Evolutionary conservation across 2,329 filamentous ascomycete genomes (phyloP).

Genomic region (Fusarium burgessii): DNA sequence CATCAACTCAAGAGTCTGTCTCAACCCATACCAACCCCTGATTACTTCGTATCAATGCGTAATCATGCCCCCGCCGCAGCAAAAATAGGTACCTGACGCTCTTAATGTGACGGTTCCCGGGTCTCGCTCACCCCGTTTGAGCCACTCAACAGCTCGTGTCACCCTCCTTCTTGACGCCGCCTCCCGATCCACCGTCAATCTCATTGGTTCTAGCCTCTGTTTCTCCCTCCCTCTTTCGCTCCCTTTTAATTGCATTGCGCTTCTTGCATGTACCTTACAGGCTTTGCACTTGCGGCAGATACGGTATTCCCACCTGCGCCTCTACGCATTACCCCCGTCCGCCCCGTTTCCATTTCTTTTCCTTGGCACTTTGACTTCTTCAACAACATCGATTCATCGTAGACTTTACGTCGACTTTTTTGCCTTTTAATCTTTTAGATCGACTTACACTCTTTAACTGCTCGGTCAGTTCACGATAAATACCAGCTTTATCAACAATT

Average conservation of each 20-base stretch:
- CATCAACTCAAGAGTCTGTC: not conserved
- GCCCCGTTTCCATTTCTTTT: conserved; percentile 39
- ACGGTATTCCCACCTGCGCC: conserved; percentile 10
- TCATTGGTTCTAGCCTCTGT: conserved; percentile 24
- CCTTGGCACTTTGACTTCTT: conserved; percentile 44
- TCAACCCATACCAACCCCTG: conserved; percentile 16
- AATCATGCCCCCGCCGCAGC: conserved; percentile 17
- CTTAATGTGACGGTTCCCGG: conserved; percentile 25
- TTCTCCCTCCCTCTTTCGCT: conserved; percentile 27
- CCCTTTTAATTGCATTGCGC: conserved; percentile 34
- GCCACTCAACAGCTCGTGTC: conserved; percentile 35
- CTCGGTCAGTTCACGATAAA: conserved; percentile 9
- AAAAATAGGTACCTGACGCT: conserved; percentile 29
- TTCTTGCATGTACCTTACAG: conserved; percentile 5
- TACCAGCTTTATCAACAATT: conserved; percentile 1
- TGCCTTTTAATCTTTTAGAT: conserved; percentile 11
- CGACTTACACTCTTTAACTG: conserved; percentile 12
- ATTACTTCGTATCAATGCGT: conserved; percentile 32
- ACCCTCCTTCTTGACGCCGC: conserved; percentile 22
- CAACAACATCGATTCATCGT: conserved; percentile 40
- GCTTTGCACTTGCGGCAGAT: not conserved
- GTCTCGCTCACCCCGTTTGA: conserved; percentile 22
- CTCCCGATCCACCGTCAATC: conserved; percentile 28
- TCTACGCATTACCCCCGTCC: conserved; percentile 24
- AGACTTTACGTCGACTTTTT: conserved; percentile 24